These are phyloP conservation scores for Colletotrichum sp. DNA, from an alignment of 2,329 filamentous ascomycete species.

Conservation along the genomic window DNA sequence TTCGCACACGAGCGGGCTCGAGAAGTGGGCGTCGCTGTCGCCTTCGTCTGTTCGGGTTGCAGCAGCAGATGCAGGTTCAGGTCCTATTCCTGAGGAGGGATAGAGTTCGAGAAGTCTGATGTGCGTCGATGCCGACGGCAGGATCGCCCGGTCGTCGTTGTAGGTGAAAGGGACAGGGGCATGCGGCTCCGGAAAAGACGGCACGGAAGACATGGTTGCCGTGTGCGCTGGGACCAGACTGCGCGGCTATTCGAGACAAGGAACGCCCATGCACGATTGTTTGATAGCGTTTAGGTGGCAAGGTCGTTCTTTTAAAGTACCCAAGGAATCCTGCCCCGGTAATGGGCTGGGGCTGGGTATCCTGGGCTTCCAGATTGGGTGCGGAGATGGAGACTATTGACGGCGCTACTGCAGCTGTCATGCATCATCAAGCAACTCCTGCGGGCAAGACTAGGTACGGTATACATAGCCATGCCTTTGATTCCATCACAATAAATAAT, in stretches of 20 bases:
- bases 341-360: neutral
- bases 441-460: neutral
- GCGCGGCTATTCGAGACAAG: neutral
- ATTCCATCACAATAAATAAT: neutral
- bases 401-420: neutral
- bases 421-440: neutral
- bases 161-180: neutral
- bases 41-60: neutral
- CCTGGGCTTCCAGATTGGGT: neutral
- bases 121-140: constrained; percentile 11
- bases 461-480: neutral
- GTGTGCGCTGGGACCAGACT: neutral
- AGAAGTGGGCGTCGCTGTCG: neutral
- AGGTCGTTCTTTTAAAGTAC: neutral
- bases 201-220: constrained; percentile 9
- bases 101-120: constrained; percentile 17
- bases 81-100: neutral
- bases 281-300: neutral
- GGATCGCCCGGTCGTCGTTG: neutral
- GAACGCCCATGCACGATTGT: neutral
- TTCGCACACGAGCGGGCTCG: constrained; percentile 4
- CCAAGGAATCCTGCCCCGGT: neutral
- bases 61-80: neutral
- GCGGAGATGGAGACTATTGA: neutral
- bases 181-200: neutral